Evolutionary conservation across 140 eudicot genomes (phyloP).

Genomic region (Ambrosia hybrid): DNA sequence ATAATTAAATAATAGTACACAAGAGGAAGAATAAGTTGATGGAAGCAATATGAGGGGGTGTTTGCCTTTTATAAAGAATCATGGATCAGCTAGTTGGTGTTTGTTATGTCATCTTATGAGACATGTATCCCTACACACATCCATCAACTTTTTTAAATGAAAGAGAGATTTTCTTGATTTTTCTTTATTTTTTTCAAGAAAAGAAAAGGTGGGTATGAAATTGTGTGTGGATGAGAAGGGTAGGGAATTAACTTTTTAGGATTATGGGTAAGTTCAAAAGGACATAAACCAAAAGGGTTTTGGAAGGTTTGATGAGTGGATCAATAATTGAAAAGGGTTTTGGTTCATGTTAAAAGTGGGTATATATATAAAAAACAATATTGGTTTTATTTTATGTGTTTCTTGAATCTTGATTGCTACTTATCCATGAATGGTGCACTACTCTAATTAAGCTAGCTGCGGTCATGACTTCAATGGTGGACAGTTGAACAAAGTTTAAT

Average conservation of each 20-base stretch:
- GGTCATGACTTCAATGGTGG: conserved; percentile 46
- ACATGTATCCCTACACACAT: conserved; percentile 42
- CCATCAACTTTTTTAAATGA: conserved; percentile 41
- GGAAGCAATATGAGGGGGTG: conserved; percentile 35
- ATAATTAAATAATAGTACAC: conserved; percentile 3
- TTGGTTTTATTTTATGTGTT: conserved; percentile 14
- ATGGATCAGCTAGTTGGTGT: conserved; percentile 33
- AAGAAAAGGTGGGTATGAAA: conserved; percentile 14
- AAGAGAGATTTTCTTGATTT: conserved; percentile 15
- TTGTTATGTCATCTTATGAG: conserved; percentile 41
- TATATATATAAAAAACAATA: conserved; percentile 22
- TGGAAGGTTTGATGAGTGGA: conserved; percentile 35
- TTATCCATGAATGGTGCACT: conserved; percentile 40
- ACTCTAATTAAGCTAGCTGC: conserved; percentile 33
- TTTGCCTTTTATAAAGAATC: conserved; percentile 31
- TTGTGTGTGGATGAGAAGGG: conserved; percentile 35
- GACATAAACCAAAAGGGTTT: conserved; percentile 32
- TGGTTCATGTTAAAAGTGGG: conserved; percentile 21
- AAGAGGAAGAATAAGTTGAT: conserved; percentile 23
- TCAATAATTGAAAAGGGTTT: conserved; percentile 36
- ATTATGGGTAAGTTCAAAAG: conserved; percentile 34
- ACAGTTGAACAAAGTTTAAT: conserved; percentile 22
- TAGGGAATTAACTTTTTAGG: conserved; percentile 19
- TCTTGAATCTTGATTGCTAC: conserved; percentile 18
- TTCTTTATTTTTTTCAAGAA: conserved; percentile 24